phyloP scores from a whole-genome alignment of 2,329 filamentous ascomycete genomes.

The Penicillium sp. region DNA sequence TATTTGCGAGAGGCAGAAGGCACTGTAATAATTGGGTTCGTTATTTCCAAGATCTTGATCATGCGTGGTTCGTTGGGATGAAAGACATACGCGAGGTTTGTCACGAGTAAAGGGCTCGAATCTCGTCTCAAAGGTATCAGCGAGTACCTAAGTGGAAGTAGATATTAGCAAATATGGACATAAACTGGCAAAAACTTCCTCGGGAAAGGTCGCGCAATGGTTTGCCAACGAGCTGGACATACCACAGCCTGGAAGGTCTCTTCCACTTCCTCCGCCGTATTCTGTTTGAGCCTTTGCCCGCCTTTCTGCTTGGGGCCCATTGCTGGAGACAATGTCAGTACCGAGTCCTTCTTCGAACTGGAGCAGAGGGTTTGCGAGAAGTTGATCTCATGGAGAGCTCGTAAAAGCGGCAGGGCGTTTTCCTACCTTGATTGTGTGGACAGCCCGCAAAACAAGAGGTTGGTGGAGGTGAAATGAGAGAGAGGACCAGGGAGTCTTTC shows the following conservation, averaged over 20 bases:
- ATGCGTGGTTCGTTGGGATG: background rate
- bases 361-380: background rate
- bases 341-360: background rate
- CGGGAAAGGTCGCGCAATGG: background rate
- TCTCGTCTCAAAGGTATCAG: slow-evolving; percentile 90
- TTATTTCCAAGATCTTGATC: background rate
- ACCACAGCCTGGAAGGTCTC: slow-evolving; percentile 62
- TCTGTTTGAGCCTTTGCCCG: slow-evolving; percentile 34
- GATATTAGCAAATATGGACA: slow-evolving; percentile 12
- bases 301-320: slow-evolving; percentile 39
- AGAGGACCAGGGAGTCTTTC: background rate
- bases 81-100: slow-evolving; percentile 68
- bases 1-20: slow-evolving; percentile 87
- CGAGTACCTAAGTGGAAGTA: slow-evolving; percentile 62
- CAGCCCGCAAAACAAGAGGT: background rate
- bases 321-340: slow-evolving; percentile 6
- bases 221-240: slow-evolving; percentile 29
- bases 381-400: background rate
- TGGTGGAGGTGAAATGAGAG: background rate
- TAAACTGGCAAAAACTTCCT: background rate
- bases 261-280: slow-evolving; percentile 56
- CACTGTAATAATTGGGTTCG: slow-evolving; percentile 56
- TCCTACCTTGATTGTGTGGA: background rate
- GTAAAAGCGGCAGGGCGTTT: background rate
- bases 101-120: slow-evolving; percentile 88